A percentile compares a stretch with the other conserved stretches of the same genome.
phyloP scores from a whole-genome alignment of 805 yeast species.

The Trichomonascus vanleenenianus region DNA sequence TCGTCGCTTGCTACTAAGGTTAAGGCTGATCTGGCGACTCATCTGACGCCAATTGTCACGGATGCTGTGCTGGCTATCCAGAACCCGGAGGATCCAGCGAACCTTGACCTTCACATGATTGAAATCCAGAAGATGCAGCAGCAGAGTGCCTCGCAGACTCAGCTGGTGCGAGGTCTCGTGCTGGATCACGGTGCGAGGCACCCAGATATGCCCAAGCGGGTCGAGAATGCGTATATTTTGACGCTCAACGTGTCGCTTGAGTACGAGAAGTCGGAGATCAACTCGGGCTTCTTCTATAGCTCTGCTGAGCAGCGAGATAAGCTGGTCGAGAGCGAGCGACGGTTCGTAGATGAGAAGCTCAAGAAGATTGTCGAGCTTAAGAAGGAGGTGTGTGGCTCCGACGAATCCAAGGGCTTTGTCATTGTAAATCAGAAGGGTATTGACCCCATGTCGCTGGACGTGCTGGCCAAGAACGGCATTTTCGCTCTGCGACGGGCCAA shows the following conservation, averaged over 20 bases:
- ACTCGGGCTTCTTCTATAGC: conserved; percentile 90
- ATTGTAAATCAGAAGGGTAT: conserved; percentile 97
- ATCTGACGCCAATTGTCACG: conserved; percentile 87
- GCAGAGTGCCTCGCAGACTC: conserved; percentile 75
- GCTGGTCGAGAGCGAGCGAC: conserved; percentile 86
- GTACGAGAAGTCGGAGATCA: conserved; percentile 96
- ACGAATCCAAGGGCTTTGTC: conserved; percentile 62
- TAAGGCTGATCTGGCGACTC: conserved; percentile 62
- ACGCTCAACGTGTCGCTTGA: conserved; percentile 91
- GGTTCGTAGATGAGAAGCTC: conserved; percentile 89
- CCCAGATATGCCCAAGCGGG: conserved; percentile 95
- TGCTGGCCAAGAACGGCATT: conserved; percentile 85
- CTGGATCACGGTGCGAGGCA: conserved; percentile 98
- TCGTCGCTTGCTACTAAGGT: conserved; percentile 87
- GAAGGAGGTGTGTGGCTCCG: conserved; percentile 79
- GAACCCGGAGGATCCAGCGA: conserved; percentile 33
- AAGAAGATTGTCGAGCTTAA: conserved; percentile 87
- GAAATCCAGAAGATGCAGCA: conserved; percentile 99
- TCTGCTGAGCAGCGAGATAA: conserved; percentile 94
- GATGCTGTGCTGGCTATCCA: conserved; percentile 87
- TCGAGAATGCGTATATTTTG: conserved; percentile 75
- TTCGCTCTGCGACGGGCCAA: conserved; percentile 96
- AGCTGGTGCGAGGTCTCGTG: conserved; percentile 79
- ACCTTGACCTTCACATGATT: conserved; percentile 89
- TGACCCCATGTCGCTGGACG: conserved; percentile 95